Evolutionary conservation across 495 filamentous ascomycete genomes (phyloP).

Genomic region (Aspergillus incahuasiensis): DNA sequence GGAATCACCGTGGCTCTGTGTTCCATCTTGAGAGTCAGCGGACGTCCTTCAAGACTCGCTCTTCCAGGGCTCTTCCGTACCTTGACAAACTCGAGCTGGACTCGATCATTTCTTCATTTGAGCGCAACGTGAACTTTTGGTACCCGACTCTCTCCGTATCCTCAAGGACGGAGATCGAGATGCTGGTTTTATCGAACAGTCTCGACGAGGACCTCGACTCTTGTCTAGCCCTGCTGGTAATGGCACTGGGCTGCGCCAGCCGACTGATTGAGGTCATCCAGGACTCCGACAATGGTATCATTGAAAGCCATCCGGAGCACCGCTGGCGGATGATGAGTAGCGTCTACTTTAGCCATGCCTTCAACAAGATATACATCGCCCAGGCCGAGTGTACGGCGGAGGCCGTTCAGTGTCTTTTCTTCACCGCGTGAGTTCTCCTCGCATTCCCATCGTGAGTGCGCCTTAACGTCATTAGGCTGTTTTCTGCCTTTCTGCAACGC

Average conservation of each 20-base stretch:
- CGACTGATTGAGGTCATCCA: not conserved
- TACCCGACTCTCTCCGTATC: conserved; percentile 5
- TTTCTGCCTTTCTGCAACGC: conserved; percentile 8
- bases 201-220: conserved; percentile 2
- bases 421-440: not conserved
- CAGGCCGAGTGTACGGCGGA: conserved; percentile 6
- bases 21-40: conserved; percentile 6
- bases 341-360: conserved; percentile 3
- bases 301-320: not conserved
- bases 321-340: conserved; percentile 7
- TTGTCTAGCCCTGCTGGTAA: conserved; percentile 2
- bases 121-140: conserved; percentile 12
- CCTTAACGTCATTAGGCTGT: conserved; percentile 1
- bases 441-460: no score
- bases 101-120: conserved; percentile 3
- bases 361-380: conserved; percentile 5
- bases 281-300: not conserved
- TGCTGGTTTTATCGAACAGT: conserved; percentile 1
- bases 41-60: not conserved
- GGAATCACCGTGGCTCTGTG: conserved; percentile 9
- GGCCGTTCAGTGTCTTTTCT: conserved; percentile 9
- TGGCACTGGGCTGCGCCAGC: conserved; percentile 8
- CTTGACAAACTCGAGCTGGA: not conserved
- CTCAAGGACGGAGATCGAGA: not conserved
- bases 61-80: not conserved